These are phyloP conservation scores for Heterobasidion annosum DNA, from an alignment of 1,284 basidiomycete genomes.

Conservation along the genomic window DNA sequence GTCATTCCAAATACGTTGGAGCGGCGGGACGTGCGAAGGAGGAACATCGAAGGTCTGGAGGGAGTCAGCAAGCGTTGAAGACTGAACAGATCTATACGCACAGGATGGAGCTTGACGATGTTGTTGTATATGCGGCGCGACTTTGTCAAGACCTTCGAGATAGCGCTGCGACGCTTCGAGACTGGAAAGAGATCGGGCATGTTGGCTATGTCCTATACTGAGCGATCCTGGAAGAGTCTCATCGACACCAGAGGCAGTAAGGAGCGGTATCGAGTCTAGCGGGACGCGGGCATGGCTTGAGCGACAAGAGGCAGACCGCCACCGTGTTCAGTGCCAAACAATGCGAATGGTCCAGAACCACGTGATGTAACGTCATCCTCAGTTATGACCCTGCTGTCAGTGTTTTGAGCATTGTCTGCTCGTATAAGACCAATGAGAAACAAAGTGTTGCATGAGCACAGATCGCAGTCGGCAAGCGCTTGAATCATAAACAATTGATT, in stretches of 20 bases:
- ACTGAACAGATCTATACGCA: conserved; percentile 1
- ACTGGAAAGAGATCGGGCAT: not conserved
- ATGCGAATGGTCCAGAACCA: too few relatives aligned
- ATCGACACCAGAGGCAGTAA: not conserved
- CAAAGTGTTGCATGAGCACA: too few relatives aligned
- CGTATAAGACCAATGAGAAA: too few relatives aligned
- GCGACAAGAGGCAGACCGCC: not conserved
- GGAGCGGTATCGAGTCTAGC: not conserved
- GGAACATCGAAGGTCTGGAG: conserved; percentile 8
- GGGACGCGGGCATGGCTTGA: not conserved
- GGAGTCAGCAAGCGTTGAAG: not conserved
- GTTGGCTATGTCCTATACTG: not conserved
- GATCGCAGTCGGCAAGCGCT: too few relatives aligned
- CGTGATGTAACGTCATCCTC: too few relatives aligned
- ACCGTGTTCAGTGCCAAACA: too few relatives aligned
- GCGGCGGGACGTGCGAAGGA: not conserved
- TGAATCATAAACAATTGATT: too few relatives aligned
- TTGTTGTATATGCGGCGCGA: conserved; percentile 5
- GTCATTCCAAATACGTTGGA: not conserved
- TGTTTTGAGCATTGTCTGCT: too few relatives aligned
- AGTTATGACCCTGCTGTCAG: too few relatives aligned
- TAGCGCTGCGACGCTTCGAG: not conserved
- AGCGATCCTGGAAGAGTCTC: not conserved
- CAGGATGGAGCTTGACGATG: conserved; percentile 9
- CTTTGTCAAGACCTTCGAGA: conserved; percentile 1